Conservation (phyloP, 2,329 filamentous ascomycete species). For the Teratosphaeria zuluensis region DNA sequence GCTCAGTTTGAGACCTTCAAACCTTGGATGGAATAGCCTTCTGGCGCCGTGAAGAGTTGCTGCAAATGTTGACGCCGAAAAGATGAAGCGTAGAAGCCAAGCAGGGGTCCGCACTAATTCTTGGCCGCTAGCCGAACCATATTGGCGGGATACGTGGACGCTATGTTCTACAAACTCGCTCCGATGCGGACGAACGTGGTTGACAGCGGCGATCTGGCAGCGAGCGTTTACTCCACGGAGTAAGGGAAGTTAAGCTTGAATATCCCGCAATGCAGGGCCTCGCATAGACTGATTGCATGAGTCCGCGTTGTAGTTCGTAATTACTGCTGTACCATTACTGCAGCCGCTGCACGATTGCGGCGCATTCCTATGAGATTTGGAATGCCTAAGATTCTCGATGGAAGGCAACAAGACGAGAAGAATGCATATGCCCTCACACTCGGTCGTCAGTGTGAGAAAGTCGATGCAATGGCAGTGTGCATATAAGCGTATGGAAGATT, state of each 20-base stretch:
- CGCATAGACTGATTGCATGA: neutral
- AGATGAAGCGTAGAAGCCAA: neutral
- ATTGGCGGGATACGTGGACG: neutral
- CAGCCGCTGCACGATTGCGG: neutral
- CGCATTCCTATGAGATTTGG: neutral
- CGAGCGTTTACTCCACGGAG: neutral
- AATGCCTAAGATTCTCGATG: neutral
- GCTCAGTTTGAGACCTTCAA: neutral
- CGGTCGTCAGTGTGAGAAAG: neutral
- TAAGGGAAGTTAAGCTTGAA: neutral
- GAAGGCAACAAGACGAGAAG: neutral
- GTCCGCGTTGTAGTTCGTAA: neutral
- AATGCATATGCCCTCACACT: neutral
- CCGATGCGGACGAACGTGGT: neutral
- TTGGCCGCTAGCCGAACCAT: neutral
- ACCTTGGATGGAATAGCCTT: neutral
- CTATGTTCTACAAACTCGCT: neutral
- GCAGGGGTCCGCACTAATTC: neutral
- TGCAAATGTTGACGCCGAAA: neutral
- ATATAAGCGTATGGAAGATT: neutral
- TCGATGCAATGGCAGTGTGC: neutral
- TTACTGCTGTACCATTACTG: neutral
- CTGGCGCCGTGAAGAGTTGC: neutral
- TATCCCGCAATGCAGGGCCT: neutral
- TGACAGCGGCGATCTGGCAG: neutral